Evolutionary conservation across 805 yeast species (phyloP).

Genomic region (Candida quercuum): DNA sequence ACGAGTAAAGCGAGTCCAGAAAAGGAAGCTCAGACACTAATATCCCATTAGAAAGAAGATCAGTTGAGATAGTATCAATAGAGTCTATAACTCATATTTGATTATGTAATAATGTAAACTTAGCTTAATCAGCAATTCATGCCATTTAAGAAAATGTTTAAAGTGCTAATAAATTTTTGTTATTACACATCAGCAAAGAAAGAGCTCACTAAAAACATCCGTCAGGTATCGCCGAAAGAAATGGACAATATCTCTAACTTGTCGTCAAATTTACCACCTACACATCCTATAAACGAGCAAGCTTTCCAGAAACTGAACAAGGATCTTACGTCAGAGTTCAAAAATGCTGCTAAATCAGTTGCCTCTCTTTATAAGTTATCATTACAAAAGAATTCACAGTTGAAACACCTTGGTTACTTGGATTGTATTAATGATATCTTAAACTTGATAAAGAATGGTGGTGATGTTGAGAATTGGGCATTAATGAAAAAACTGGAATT

Average conservation of each 20-base stretch:
- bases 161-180: too few species aligned
- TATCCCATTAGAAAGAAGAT: too few species aligned
- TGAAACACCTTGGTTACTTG: conserved; percentile 53
- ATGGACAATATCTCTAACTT: conserved; percentile 59
- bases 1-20: too few species aligned
- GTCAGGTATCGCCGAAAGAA: too few species aligned
- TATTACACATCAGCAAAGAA: neutral
- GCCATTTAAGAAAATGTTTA: too few species aligned
- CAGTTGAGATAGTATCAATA: too few species aligned
- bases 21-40: too few species aligned
- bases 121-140: too few species aligned
- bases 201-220: too few species aligned
- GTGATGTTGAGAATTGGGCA: conserved; percentile 49
- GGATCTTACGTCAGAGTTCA: conserved; percentile 60
- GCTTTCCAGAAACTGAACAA: conserved; percentile 41
- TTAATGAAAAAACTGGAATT: conserved; percentile 42
- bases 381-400: conserved; percentile 39
- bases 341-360: conserved; percentile 65
- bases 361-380: conserved; percentile 60
- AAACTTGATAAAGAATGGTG: conserved; percentile 30
- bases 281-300: conserved; percentile 41
- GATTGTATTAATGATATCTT: conserved; percentile 56
- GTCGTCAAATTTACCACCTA: conserved; percentile 48
- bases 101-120: too few species aligned
- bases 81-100: too few species aligned